Conservation (phyloP, 495 filamentous ascomycete species). For the Neurospora pannonica region DNA sequence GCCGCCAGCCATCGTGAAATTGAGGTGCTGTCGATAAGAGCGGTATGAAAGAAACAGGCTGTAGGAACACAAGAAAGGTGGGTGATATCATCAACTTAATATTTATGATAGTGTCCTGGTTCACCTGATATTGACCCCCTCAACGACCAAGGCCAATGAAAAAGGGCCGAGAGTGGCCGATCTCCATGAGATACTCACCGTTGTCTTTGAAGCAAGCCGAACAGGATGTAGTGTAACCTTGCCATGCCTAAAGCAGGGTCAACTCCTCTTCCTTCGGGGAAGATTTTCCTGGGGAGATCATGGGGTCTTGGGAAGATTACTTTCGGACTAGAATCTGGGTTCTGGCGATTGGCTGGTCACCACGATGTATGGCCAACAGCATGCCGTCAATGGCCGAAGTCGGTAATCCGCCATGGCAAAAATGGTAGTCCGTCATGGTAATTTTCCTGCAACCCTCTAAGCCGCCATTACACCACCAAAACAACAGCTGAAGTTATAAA, state of each 20-base stretch:
- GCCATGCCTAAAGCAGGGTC: neutral
- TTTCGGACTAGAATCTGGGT: neutral
- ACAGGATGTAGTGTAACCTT: neutral
- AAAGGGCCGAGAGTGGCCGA: neutral
- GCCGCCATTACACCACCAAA: too few species aligned
- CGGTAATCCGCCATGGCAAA: too few species aligned
- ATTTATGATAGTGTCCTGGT: neutral
- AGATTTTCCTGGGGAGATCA: neutral
- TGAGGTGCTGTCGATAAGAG: neutral
- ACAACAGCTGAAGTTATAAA: too few species aligned
- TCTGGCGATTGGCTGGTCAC: neutral
- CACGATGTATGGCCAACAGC: neutral
- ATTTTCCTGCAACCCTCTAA: too few species aligned
- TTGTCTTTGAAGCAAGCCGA: neutral
- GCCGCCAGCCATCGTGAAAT: conserved; percentile 46
- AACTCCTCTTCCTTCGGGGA: neutral
- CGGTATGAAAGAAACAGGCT: neutral
- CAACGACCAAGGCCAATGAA: neutral
- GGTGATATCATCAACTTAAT: neutral
- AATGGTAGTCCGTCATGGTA: too few species aligned
- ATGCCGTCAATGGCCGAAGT: neutral
- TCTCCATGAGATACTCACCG: neutral
- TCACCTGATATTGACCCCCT: neutral
- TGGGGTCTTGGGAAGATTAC: neutral
- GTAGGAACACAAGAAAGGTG: neutral